These are phyloP conservation scores for Aschersonia sp. DNA, from an alignment of 2,329 filamentous ascomycete species.

Conservation along the genomic window DNA sequence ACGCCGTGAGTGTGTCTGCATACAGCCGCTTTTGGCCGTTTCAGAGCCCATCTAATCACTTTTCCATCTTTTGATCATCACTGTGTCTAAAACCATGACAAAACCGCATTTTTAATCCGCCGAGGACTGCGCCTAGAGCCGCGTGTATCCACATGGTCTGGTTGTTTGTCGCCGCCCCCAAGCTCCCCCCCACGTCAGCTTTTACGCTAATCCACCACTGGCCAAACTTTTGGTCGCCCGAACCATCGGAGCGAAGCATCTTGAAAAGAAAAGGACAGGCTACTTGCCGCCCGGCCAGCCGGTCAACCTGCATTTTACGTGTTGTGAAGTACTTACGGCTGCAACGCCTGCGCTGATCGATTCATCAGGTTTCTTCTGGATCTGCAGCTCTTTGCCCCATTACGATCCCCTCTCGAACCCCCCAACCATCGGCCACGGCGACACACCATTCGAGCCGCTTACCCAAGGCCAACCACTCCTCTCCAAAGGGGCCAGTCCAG, in stretches of 20 bases:
- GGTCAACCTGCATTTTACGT: too few relatives aligned
- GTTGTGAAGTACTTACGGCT: too few relatives aligned
- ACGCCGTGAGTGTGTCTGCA: not conserved
- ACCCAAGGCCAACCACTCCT: not conserved
- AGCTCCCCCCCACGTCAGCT: not conserved
- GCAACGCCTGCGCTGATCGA: too few relatives aligned
- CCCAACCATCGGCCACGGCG: conserved; percentile 1
- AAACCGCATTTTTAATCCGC: too few relatives aligned
- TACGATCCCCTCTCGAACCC: conserved; percentile 2
- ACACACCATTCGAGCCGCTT: not conserved
- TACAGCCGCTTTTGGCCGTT: not conserved
- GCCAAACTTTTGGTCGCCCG: not conserved
- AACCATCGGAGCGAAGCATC: too few relatives aligned
- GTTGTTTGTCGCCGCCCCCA: not conserved
- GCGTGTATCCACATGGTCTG: not conserved
- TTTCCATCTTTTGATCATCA: not conserved
- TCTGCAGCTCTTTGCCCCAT: not conserved
- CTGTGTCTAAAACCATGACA: not conserved
- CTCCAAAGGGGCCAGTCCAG: not conserved
- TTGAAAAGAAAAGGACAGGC: too few relatives aligned
- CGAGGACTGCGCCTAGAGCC: not conserved
- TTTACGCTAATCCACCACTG: not conserved
- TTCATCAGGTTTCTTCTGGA: too few relatives aligned
- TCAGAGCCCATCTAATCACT: not conserved
- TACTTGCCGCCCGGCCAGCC: too few relatives aligned